Percentiles rank a stretch among this genome's conserved stretches.
These are phyloP conservation scores for Saturnispora kantuleensis DNA, from an alignment of 805 yeast species.

Conservation along the genomic window DNA sequence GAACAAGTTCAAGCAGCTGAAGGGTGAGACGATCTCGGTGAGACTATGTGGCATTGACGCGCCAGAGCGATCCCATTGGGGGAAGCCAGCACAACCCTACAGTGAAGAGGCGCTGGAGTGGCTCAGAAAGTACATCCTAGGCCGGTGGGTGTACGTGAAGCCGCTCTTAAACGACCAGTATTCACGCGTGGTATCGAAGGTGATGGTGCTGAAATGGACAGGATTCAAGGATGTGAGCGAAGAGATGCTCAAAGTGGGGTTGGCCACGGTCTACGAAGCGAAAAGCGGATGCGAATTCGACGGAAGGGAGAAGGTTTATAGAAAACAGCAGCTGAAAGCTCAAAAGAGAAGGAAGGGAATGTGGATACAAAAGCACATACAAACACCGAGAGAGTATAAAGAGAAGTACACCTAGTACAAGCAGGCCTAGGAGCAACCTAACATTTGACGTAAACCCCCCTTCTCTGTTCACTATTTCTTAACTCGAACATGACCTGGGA, in stretches of 20 bases:
- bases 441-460: conserved; percentile 77
- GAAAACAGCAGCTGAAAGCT: conserved; percentile 52
- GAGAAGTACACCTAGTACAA: conserved; percentile 25
- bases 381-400: conserved; percentile 79
- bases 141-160: conserved; percentile 59
- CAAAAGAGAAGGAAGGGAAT: conserved; percentile 50
- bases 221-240: conserved; percentile 75
- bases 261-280: conserved; percentile 84
- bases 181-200: conserved; percentile 76
- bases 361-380: conserved; percentile 43
- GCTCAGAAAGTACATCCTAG: conserved; percentile 58
- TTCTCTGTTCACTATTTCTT: conserved; percentile 75
- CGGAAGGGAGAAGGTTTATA: conserved; percentile 53
- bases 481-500: conserved; percentile 91
- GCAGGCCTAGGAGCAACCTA: conserved; percentile 18
- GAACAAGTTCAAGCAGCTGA: conserved; percentile 34
- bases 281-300: conserved; percentile 79
- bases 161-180: conserved; percentile 85
- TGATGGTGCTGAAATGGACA: conserved; percentile 46
- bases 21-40: conserved; percentile 65
- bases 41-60: conserved; percentile 93
- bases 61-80: conserved; percentile 91
- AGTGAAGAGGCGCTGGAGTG: conserved; percentile 77
- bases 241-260: conserved; percentile 76
- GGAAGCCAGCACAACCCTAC: conserved; percentile 83